phyloP scores from a whole-genome alignment of 192 early-diverging fungal species.

The Oehlia diaphana region DNA sequence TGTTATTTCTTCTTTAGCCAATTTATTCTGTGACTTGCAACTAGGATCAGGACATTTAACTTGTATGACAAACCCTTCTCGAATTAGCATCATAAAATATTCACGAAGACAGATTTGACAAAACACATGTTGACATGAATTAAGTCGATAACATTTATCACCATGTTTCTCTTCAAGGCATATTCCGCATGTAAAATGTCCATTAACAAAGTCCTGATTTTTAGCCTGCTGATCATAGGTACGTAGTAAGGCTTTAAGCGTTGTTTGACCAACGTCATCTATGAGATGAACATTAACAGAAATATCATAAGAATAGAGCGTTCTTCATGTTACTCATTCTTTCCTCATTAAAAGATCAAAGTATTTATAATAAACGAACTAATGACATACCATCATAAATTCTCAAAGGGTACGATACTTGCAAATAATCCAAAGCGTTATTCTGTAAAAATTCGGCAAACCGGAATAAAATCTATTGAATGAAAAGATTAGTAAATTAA shows the following conservation, averaged over 20 bases:
- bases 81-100: constrained; percentile 37
- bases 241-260: constrained; percentile 19
- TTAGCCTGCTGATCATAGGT: constrained; percentile 23
- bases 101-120: constrained; percentile 31
- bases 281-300: neutral
- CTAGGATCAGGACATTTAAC: constrained; percentile 36
- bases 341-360: neutral
- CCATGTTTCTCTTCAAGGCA: constrained; percentile 37
- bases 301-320: neutral
- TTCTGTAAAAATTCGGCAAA: constrained; percentile 27
- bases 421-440: constrained; percentile 16
- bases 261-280: constrained; percentile 4
- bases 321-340: too few species aligned
- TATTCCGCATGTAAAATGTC: constrained; percentile 33
- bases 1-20: constrained; percentile 23
- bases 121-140: constrained; percentile 34
- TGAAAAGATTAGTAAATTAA: neutral
- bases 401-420: constrained; percentile 11
- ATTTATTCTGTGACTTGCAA: constrained; percentile 16
- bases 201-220: constrained; percentile 16
- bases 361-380: too few species aligned
- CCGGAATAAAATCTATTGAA: constrained; percentile 7
- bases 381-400: constrained; percentile 22
- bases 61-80: constrained; percentile 33
- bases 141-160: constrained; percentile 25